Evolutionary conservation across 192 early-diverging fungal genomes (phyloP).

Genomic region (Kappamyces sp.): DNA sequence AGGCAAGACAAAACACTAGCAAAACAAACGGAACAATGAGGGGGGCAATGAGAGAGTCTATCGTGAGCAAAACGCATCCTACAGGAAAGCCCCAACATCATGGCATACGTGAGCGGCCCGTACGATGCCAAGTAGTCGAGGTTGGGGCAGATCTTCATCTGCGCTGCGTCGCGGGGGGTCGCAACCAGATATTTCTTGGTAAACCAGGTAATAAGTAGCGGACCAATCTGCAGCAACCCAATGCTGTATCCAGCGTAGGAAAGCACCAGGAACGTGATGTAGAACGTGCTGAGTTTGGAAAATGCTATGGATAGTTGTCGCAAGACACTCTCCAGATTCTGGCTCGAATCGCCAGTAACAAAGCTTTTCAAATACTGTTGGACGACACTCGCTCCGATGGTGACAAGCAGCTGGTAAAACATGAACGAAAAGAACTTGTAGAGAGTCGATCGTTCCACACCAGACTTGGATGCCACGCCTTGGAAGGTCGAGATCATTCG

Average conservation of each 20-base stretch:
- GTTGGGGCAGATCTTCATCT: slow-evolving; percentile 30
- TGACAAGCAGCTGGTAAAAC: slow-evolving; percentile 27
- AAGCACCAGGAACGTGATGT: slow-evolving; percentile 27
- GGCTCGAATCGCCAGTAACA: background rate
- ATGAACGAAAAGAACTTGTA: slow-evolving; percentile 41
- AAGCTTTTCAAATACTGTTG: slow-evolving; percentile 11
- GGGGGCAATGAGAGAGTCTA: slow-evolving; percentile 31
- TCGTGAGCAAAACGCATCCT: too few species aligned
- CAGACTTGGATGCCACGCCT: slow-evolving; percentile 27
- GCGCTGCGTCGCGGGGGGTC: slow-evolving; percentile 36
- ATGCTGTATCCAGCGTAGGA: slow-evolving; percentile 29
- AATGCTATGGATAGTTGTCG: slow-evolving; percentile 15
- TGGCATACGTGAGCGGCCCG: slow-evolving; percentile 28
- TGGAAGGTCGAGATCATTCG: slow-evolving; percentile 30
- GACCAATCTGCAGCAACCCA: slow-evolving; percentile 38
- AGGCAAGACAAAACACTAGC: slow-evolving; percentile 29
- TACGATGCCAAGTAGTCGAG: slow-evolving; percentile 35
- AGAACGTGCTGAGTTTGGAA: slow-evolving; percentile 27
- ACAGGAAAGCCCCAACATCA: slow-evolving; percentile 27
- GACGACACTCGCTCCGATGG: background rate
- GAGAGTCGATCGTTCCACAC: slow-evolving; percentile 37
- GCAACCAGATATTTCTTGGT: slow-evolving; percentile 22
- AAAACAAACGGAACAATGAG: slow-evolving; percentile 32
- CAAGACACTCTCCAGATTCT: background rate
- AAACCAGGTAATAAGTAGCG: slow-evolving; percentile 31